Evolutionary conservation across 768 basidiomycete species (phyloP), one percentile per base, ranked within the genome.

Genomic region (Daedalea quercina): DNA sequence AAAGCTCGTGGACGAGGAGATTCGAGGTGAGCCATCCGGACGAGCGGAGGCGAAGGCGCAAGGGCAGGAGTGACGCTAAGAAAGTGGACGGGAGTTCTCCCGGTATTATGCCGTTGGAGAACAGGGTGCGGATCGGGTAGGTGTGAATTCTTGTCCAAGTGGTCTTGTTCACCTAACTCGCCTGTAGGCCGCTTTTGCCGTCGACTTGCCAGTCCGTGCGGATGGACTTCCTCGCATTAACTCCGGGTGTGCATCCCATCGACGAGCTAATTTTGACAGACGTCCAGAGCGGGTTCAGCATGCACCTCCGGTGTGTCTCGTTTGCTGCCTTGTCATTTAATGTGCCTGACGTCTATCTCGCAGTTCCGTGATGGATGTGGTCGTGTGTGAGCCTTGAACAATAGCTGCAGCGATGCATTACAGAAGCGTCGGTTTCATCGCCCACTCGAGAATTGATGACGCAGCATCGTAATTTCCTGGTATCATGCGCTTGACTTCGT

Each of bases 191-290:
- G 12, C 73, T 93, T 19, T 74, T 79, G n/a, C 86, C 90, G 3
- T 81, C 81, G 11, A 84, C 88, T 1, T 90, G 90, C 63, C 90
- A 93, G 65, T 89, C 87, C 19, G 87, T 93, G 23, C 74, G 88
- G 37, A 90, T 94, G 85, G 79, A 85, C 54, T 92, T 93, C 60
- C 69, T 94, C 44, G 90, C 91, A 2, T 70, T 94, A 45, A 76
- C 79, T 8, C 84, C 89, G 19, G 91, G 91, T 2, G 81, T 92
- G 1, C 90, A 93, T 62, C 74, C 83, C 2, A 77, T 94, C 47
- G 82, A 87, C 55, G 75, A 78, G 4, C 69, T 93, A 48, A 82
- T 81, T 1, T 69, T 94, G 48, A 85, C 82, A 1, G 91, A 93
- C 58, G 70, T 87, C 3, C 88, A 88, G 60, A 81, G 83, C 6